Conservation (phyloP, 2,329 filamentous ascomycete species). For the Colletotrichum graminicola region DNA sequence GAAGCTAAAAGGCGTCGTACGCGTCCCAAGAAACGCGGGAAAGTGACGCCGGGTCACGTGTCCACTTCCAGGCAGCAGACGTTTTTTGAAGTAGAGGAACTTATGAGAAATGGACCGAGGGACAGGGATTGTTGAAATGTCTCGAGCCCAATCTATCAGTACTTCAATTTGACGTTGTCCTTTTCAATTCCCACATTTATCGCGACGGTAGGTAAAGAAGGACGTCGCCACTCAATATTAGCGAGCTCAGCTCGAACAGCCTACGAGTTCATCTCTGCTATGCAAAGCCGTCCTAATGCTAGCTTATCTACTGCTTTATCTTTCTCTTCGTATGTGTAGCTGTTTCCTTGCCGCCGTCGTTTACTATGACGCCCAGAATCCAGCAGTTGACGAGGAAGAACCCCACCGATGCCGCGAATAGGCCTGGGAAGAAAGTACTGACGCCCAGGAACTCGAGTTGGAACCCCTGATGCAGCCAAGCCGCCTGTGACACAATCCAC, state of each 20-base stretch:
- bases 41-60: slow-evolving; percentile 45
- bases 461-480: slow-evolving; percentile 83
- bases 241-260: background rate
- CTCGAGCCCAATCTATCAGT: too few species aligned
- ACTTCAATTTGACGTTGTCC: background rate
- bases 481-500: slow-evolving; percentile 82
- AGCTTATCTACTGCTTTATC: background rate
- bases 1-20: slow-evolving; percentile 32
- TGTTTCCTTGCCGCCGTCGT: slow-evolving; percentile 65
- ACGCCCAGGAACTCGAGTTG: slow-evolving; percentile 82
- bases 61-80: slow-evolving; percentile 28
- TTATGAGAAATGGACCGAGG: background rate
- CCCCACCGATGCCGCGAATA: slow-evolving; percentile 79
- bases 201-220: background rate
- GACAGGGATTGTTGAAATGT: background rate
- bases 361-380: slow-evolving; percentile 84
- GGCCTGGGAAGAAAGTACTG: slow-evolving; percentile 86
- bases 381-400: slow-evolving; percentile 92
- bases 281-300: background rate
- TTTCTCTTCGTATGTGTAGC: background rate
- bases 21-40: slow-evolving; percentile 29
- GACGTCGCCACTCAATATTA: background rate
- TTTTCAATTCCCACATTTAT: background rate
- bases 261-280: too few species aligned
- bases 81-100: too few species aligned